phyloP scores from a whole-genome alignment of 2,329 filamentous ascomycete genomes.

The Pleurostoma richardsiae region DNA sequence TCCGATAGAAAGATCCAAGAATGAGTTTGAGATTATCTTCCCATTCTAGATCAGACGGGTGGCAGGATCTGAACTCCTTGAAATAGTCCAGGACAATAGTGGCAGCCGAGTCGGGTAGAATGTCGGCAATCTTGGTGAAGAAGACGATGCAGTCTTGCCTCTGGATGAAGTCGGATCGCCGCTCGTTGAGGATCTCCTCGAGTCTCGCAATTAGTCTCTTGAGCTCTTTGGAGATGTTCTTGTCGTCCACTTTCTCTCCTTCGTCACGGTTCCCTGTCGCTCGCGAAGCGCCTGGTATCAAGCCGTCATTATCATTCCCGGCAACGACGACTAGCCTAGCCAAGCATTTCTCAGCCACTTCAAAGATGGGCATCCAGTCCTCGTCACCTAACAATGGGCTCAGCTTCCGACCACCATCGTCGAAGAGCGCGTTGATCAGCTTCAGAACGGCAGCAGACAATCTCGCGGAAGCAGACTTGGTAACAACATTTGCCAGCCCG shows the following conservation, averaged over 20 bases:
- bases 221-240: conserved; percentile 35
- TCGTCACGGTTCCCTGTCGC: conserved; percentile 18
- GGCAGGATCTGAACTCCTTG: conserved; percentile 64
- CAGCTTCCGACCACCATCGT: conserved; percentile 44
- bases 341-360: conserved; percentile 52
- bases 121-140: conserved; percentile 55
- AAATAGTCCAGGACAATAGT: conserved; percentile 63
- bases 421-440: conserved; percentile 51
- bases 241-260: conserved; percentile 26
- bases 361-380: conserved; percentile 59
- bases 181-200: conserved; percentile 40
- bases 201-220: conserved; percentile 39
- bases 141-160: conserved; percentile 63
- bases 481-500: conserved; percentile 47
- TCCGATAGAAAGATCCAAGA: conserved; percentile 58
- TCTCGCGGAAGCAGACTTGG: conserved; percentile 33
- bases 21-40: conserved; percentile 57
- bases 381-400: conserved; percentile 57
- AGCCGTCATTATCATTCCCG: conserved; percentile 3
- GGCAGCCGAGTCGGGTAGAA: conserved; percentile 60
- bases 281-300: conserved; percentile 10
- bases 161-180: conserved; percentile 52
- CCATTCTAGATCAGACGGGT: conserved; percentile 67
- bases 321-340: conserved; percentile 3
- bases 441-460: conserved; percentile 41